Evolutionary conservation across 495 filamentous ascomycete species (phyloP).

Genomic region (Trichoderma asperelloides): DNA sequence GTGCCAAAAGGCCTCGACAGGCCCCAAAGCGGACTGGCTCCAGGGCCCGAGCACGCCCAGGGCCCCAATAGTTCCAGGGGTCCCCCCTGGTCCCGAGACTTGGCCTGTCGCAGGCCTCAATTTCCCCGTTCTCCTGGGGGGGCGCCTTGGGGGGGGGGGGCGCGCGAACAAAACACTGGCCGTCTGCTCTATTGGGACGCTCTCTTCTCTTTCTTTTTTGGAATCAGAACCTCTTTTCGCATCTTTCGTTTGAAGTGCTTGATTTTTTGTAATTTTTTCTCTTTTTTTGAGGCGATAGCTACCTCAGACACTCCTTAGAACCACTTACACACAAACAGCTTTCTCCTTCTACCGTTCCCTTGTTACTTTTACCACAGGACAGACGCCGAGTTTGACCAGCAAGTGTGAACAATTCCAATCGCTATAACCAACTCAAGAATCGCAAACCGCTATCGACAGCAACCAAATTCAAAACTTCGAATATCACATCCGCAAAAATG

Average conservation of each 20-base stretch:
- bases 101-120: conserved; percentile 6
- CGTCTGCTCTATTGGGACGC: neutral
- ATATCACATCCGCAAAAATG: neutral
- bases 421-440: neutral
- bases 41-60: neutral
- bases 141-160: too few relatives aligned
- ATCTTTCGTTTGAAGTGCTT: neutral
- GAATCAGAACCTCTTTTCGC: neutral
- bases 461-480: neutral
- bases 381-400: too few relatives aligned
- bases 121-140: conserved; percentile 6
- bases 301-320: neutral
- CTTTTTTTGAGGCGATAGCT: neutral
- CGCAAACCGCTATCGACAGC: neutral
- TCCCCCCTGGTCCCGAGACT: neutral
- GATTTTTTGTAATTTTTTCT: neutral
- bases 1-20: neutral
- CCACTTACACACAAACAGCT: neutral
- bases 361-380: neutral
- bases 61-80: neutral
- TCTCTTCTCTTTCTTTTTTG: neutral
- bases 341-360: neutral
- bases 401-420: neutral
- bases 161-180: conserved; percentile 1
- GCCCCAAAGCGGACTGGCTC: neutral